Base-by-base conservation (phyloP, 306 rosid genomes). In the Dicorynia guianensis region DNA sequence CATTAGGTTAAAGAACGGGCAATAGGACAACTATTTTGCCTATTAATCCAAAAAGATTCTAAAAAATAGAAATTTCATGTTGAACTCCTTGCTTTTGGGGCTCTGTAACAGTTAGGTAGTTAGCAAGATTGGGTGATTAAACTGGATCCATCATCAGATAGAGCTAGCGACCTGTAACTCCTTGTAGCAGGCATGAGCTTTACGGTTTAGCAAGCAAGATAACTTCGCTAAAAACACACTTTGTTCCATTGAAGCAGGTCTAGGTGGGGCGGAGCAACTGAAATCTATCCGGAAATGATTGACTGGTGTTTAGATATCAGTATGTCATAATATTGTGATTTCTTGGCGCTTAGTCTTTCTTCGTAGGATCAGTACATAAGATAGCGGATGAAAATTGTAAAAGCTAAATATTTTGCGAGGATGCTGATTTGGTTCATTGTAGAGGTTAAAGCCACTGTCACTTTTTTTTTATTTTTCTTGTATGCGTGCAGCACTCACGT, bases 201-300 rank as follows among this genome's bases (percentile, higher is more conserved):
- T 25, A 35, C 44, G 54, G 56, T 39, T 56, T 65, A 55, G 19
- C 19, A 43, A 7, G 63, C 10, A 52, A 9, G 8, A 34, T 64
- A 70, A 44, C 67, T 58, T 40, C 8, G 69, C 76, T 75, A 43
- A 59, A 60, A 17, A 42, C 52, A 66, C 70, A 33, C 44, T 36
- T 64, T 75, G 36, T 53, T 6, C 13, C 7, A 5, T 53, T 62
- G 67, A 78, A 49, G 25, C 85, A 80, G 82, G 38, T 59, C 33
- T 38, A 3, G 47, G 40, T 73, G 46, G 25, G 52, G 11, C 52
- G 79, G 40, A 76, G 70, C 52, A 60, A 59, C 42, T 65, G 47
- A 64, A 36, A 70, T 76, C 11, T 30, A 34, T 65, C 42, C 25
- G 14, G 55, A 62, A 25, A 54, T 54, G 25, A 18, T 18, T 20